Base-by-base conservation (phyloP, 2,329 filamentous ascomycete genomes). In the Cladophialophora exuberans region DNA sequence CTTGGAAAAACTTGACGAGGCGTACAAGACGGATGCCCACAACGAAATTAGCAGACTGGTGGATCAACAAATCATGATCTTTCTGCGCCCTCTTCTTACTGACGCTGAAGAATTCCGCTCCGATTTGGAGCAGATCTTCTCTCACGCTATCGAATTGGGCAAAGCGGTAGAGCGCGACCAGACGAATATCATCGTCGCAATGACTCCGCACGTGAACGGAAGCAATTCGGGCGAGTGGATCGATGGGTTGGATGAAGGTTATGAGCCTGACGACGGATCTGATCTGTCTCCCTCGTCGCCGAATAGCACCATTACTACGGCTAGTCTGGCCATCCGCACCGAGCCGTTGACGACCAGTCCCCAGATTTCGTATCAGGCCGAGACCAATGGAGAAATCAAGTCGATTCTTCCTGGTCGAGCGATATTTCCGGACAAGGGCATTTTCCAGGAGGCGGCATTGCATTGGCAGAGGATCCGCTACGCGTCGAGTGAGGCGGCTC, bases 141-240 rank as follows among this genome's bases (percentile, higher is more conserved):
- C 15, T 9, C 20, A 42, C 3, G 47, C 47, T 1, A 42, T 42
- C 22, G 35, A 18, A n/a, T 7, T 50, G 35, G 47, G 47, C 11
- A 39, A 26, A 50, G 47, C 22, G n/a, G 35, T 36, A 15, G 35
- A 50, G 47, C 47, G 47, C 18, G 47, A 50, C 30, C 47, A 42
- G 15, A 41, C 18, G 35, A 41, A 20, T n/a, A 39, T 50, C n/a
- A 18, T 20, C 10, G 26, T 50, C 20, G 47, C 28, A 3, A 33
- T 17, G 7, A 41, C 13, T 42, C 43, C 43, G 43, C 33, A 46
- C 43, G n/a, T 46, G 15, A 33, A 26, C 25, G 23, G 20, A 46
- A 17, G 33, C 18, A 15, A 30, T 46, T 46, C 43, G 30, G 43
- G 43, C n/a, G 36, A 31, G 13, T 46, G 43, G 43, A 46, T 33